These are phyloP conservation scores for Fusarium ambrosium DNA, from an alignment of 2,329 filamentous ascomycete species.

Conservation along the genomic window DNA sequence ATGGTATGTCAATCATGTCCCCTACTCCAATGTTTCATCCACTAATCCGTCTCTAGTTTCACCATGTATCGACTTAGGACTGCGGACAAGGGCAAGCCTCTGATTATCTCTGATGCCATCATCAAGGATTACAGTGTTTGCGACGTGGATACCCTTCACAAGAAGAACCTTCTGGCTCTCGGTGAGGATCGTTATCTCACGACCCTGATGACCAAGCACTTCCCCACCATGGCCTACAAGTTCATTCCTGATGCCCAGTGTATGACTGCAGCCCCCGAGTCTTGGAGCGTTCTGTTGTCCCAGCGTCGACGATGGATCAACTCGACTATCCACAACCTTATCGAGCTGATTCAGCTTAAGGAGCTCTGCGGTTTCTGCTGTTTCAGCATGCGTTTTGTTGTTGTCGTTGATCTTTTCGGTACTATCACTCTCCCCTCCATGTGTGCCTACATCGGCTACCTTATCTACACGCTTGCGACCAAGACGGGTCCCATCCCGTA, in stretches of 20 bases:
- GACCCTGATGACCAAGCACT: constrained; percentile 98
- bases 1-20: constrained; percentile 76
- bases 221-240: constrained; percentile 95
- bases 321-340: constrained; percentile 96
- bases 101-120: constrained; percentile 91
- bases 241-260: constrained; percentile 95
- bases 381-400: constrained; percentile 97
- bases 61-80: constrained; percentile 98
- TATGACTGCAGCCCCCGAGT: constrained; percentile 92
- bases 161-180: constrained; percentile 94
- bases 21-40: not conserved
- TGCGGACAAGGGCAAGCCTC: constrained; percentile 90
- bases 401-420: constrained; percentile 93
- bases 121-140: constrained; percentile 91
- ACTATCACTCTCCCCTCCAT: constrained; percentile 94
- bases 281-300: constrained; percentile 94
- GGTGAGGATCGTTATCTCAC: constrained; percentile 98
- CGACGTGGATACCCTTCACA: constrained; percentile 92
- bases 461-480: constrained; percentile 84
- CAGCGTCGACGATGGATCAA: constrained; percentile 99
- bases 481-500: constrained; percentile 81
- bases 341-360: constrained; percentile 88
- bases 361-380: constrained; percentile 99
- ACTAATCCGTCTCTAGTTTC: constrained; percentile 75
- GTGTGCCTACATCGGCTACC: constrained; percentile 86